Evolutionary conservation across 495 filamentous ascomycete species (phyloP).

Genomic region (Gamarada debralockiae): DNA sequence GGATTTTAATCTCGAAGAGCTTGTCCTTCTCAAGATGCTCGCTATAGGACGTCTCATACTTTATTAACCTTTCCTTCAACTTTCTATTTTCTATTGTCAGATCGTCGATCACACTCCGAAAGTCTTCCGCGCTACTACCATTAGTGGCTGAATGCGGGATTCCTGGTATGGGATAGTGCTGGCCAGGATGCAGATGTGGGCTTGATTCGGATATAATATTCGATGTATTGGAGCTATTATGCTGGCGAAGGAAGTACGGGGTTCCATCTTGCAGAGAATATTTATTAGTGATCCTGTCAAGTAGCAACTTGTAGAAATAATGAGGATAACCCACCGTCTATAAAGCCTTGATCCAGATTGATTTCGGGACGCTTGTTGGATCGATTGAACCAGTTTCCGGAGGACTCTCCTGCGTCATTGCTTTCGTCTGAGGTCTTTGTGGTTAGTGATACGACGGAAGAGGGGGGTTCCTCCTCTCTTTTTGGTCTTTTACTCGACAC

Average conservation of each 20-base stretch:
- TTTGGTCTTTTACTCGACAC: not conserved
- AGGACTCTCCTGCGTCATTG: not conserved
- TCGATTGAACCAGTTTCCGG: conserved; percentile 37
- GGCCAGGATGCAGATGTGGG: not conserved
- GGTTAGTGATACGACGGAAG: not conserved
- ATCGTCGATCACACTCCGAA: conserved; percentile 67
- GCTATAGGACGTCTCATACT: conserved; percentile 60
- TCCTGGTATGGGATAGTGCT: conserved; percentile 4
- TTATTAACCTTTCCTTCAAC: conserved; percentile 62
- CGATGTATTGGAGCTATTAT: conserved; percentile 41
- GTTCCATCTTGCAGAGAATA: conserved; percentile 41
- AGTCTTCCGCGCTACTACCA: conserved; percentile 54
- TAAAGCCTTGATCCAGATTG: conserved; percentile 23
- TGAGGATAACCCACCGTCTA: conserved; percentile 28
- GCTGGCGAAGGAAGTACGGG: conserved; percentile 42
- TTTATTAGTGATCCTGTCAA: not conserved
- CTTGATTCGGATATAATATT: conserved; percentile 28
- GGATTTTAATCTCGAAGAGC: conserved; percentile 72
- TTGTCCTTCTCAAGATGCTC: conserved; percentile 58
- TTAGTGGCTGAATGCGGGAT: conserved; percentile 30
- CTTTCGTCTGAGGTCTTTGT: conserved; percentile 2
- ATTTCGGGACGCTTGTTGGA: conserved; percentile 38
- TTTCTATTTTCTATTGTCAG: conserved; percentile 68
- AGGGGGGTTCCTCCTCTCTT: not conserved
- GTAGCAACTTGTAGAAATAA: not conserved